Evolutionary conservation across 2,329 filamentous ascomycete genomes (phyloP).

Genomic region (Verticillium isaacii): DNA sequence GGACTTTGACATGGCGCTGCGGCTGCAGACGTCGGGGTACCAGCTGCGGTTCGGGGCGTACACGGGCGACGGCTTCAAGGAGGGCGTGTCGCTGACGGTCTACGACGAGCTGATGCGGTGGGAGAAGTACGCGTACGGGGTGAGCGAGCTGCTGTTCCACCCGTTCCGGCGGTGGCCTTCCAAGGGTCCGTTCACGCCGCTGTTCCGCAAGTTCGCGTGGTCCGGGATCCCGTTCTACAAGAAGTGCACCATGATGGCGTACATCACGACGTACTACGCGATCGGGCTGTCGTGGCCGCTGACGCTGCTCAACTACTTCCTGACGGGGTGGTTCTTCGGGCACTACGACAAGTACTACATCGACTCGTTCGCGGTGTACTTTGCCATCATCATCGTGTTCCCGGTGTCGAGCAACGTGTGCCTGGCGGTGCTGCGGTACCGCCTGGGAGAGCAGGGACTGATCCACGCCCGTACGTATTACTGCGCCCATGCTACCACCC

Average conservation of each 20-base stretch:
- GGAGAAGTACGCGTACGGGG: slow-evolving; percentile 70
- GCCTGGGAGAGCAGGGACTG: slow-evolving; percentile 48
- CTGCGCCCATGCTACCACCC: too few relatives aligned
- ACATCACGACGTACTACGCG: slow-evolving; percentile 68
- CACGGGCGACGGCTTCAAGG: slow-evolving; percentile 64
- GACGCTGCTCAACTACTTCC: slow-evolving; percentile 64
- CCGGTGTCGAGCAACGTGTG: slow-evolving; percentile 55
- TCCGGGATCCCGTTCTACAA: slow-evolving; percentile 59
- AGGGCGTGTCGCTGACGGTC: slow-evolving; percentile 67
- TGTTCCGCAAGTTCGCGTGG: slow-evolving; percentile 56
- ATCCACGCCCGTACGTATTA: slow-evolving; percentile 22
- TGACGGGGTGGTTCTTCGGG: slow-evolving; percentile 67
- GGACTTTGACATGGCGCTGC: slow-evolving; percentile 73
- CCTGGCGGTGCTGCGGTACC: slow-evolving; percentile 58
- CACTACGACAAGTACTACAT: slow-evolving; percentile 62
- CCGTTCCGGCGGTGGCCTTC: slow-evolving; percentile 57
- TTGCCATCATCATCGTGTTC: slow-evolving; percentile 61
- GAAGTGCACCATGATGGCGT: slow-evolving; percentile 67
- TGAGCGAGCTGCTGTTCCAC: slow-evolving; percentile 66
- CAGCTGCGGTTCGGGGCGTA: slow-evolving; percentile 65
- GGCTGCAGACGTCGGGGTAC: slow-evolving; percentile 64
- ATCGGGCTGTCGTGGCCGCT: slow-evolving; percentile 62
- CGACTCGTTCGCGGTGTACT: slow-evolving; percentile 60
- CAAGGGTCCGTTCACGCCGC: slow-evolving; percentile 58
- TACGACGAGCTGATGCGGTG: slow-evolving; percentile 68